phyloP scores from a whole-genome alignment of 148 eudicot species.

The Rhododendron simsii region DNA sequence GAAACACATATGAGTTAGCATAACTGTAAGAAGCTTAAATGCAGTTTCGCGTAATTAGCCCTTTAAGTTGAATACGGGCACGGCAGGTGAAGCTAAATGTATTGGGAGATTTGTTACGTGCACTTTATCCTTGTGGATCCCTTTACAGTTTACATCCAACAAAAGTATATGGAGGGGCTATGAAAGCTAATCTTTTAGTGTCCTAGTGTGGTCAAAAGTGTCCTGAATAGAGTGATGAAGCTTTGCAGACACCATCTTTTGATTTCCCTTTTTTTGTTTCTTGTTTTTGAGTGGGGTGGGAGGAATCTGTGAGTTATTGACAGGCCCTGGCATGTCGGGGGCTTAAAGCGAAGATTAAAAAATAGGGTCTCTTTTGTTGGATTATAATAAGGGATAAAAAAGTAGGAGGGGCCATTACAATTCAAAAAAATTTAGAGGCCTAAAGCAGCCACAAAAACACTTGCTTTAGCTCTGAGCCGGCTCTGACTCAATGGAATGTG shows the following conservation, averaged over 20 bases:
- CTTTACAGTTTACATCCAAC: not conserved
- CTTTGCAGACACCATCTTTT: not conserved
- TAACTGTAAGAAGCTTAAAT: not conserved
- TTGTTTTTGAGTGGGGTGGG: not conserved
- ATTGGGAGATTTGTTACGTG: not conserved
- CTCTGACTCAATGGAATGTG: not conserved
- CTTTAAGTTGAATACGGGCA: not conserved
- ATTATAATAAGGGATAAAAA: no score
- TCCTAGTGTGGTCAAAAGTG: not conserved
- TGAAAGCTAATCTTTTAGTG: not conserved
- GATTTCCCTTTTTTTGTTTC: not conserved
- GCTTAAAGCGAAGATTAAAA: no score
- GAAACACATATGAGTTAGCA: not conserved
- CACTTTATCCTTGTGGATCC: not conserved
- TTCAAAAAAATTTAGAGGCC: no score
- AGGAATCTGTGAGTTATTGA: not conserved
- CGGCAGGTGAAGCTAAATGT: not conserved
- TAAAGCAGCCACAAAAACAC: no score
- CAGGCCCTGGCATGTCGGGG: no score
- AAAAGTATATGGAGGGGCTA: slow-evolving; percentile 1
- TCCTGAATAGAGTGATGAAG: not conserved
- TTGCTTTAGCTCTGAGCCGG: no score
- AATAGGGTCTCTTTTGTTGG: no score
- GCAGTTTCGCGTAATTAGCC: not conserved
- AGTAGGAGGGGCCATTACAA: no score